Evolutionary conservation across 1,284 basidiomycete species (phyloP).

Genomic region (Cutaneotrichosporon spelunceum): DNA sequence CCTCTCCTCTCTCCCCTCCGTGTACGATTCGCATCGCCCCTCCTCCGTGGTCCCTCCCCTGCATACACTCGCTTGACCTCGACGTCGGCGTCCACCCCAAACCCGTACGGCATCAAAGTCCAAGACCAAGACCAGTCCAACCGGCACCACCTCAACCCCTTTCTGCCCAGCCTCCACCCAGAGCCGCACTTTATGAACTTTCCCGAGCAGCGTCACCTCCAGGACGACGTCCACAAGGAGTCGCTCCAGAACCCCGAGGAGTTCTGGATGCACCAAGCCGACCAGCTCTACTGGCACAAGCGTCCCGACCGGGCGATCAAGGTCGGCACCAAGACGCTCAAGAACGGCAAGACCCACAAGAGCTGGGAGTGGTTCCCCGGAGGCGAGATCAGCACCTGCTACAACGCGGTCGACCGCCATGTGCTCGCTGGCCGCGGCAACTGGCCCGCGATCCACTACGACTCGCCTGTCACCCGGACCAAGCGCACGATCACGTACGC

Average conservation of each 20-base stretch:
- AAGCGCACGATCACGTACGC: conserved; percentile 62
- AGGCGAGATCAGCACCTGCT: conserved; percentile 25
- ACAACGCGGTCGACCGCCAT: conserved; percentile 27
- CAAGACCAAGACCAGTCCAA: neutral
- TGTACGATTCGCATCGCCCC: conserved; percentile 7
- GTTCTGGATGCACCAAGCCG: conserved; percentile 27
- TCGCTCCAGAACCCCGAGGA: conserved; percentile 24
- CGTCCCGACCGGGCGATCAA: conserved; percentile 17
- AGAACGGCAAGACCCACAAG: conserved; percentile 17
- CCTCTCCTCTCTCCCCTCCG: neutral
- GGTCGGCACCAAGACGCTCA: conserved; percentile 13
- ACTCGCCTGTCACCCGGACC: conserved; percentile 23
- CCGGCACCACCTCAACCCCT: neutral
- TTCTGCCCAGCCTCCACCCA: neutral
- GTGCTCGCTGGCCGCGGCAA: conserved; percentile 23
- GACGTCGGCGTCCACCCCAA: no score
- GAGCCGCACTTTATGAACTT: conserved; percentile 4
- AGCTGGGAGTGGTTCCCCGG: conserved; percentile 29
- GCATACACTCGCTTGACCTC: neutral
- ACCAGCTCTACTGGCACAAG: conserved; percentile 28
- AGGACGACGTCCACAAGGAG: conserved; percentile 23
- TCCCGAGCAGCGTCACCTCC: conserved; percentile 14
- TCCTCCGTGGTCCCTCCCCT: conserved; percentile 4
- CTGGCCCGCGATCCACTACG: conserved; percentile 25
- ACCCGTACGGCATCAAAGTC: conserved; percentile 1